These are phyloP conservation scores for Rosellinia necatrix DNA, from an alignment of 2,329 filamentous ascomycete species.

Conservation along the genomic window DNA sequence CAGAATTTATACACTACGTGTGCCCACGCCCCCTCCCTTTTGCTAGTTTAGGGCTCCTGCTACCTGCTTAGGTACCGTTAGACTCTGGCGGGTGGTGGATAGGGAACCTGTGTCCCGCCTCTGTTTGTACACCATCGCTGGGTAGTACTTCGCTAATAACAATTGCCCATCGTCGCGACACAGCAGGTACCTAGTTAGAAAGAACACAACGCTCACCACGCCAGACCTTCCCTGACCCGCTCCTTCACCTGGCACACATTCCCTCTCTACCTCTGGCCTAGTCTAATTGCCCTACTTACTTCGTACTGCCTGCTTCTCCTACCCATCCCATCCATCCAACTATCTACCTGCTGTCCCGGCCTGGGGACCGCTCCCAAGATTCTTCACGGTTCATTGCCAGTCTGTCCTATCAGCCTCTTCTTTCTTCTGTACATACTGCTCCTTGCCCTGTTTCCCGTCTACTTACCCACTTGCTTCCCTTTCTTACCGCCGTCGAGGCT, in stretches of 20 bases:
- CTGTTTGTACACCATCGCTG: constrained; percentile 3
- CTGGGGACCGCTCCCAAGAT: neutral
- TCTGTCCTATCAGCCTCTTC: constrained; percentile 18
- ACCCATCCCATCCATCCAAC: constrained; percentile 1
- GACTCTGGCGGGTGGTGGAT: neutral
- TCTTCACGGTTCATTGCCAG: constrained; percentile 11
- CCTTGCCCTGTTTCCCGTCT: neutral
- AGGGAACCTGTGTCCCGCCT: constrained; percentile 5
- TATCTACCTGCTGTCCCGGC: neutral
- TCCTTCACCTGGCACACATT: constrained; percentile 6
- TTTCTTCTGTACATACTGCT: constrained; percentile 13
- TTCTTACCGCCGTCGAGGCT: constrained; percentile 15
- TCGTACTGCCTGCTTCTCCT: too few relatives aligned
- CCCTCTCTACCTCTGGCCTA: too few relatives aligned
- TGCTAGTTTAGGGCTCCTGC: neutral
- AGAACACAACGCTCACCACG: constrained; percentile 7
- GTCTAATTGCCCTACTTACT: too few relatives aligned
- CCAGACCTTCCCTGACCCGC: constrained; percentile 13
- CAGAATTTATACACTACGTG: neutral
- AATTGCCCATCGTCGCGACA: constrained; percentile 5
- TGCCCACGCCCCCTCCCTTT: neutral
- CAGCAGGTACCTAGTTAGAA: too few relatives aligned
- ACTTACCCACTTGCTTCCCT: constrained; percentile 6
- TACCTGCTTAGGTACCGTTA: neutral
- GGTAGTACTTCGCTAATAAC: constrained; percentile 23